phyloP scores from a whole-genome alignment of 2,329 filamentous ascomycete genomes.

The Aspergillus cejpii region DNA sequence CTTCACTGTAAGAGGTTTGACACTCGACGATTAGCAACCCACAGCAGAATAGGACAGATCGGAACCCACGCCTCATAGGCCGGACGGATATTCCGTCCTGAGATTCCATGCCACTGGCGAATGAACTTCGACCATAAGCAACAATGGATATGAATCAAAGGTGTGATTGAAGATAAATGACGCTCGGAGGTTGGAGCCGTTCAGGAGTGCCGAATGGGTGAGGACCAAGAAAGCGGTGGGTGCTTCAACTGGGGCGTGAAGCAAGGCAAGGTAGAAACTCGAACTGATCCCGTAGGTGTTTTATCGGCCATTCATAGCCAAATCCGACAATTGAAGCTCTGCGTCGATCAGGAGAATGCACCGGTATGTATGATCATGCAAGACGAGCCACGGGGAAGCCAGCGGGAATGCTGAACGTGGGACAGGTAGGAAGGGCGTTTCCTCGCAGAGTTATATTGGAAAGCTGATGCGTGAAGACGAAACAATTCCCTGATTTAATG shows the following conservation, averaged over 20 bases:
- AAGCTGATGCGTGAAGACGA: slow-evolving; percentile 1
- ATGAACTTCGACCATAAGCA: slow-evolving; percentile 28
- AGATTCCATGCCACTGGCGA: slow-evolving; percentile 37
- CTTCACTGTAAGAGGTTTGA: slow-evolving; percentile 60
- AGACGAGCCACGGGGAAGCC: slow-evolving; percentile 19
- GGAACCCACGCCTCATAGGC: slow-evolving; percentile 60
- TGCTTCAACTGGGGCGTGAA: slow-evolving; percentile 7
- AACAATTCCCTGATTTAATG: no score
- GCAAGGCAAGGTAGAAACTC: slow-evolving; percentile 8
- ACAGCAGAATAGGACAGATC: slow-evolving; percentile 1
- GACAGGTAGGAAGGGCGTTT: slow-evolving; percentile 4
- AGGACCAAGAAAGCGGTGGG: slow-evolving; percentile 4
- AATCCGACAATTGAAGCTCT: slow-evolving; percentile 11
- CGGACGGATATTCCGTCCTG: slow-evolving; percentile 53
- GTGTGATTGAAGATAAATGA: not conserved
- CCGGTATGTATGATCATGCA: slow-evolving; percentile 22
- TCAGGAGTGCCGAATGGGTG: slow-evolving; percentile 2
- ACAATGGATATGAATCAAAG: slow-evolving; percentile 2
- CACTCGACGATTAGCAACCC: slow-evolving; percentile 14
- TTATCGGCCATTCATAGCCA: slow-evolving; percentile 17
- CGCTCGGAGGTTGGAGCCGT: slow-evolving; percentile 2
- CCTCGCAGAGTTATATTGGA: not conserved
- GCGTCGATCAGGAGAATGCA: slow-evolving; percentile 32
- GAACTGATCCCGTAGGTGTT: slow-evolving; percentile 2
- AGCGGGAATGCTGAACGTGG: slow-evolving; percentile 26